A percentile compares a stretch with the other conserved stretches of the same genome.
Conservation (phyloP, 176 grass and related monocot genomes). For the Oryza meyeriana region DNA sequence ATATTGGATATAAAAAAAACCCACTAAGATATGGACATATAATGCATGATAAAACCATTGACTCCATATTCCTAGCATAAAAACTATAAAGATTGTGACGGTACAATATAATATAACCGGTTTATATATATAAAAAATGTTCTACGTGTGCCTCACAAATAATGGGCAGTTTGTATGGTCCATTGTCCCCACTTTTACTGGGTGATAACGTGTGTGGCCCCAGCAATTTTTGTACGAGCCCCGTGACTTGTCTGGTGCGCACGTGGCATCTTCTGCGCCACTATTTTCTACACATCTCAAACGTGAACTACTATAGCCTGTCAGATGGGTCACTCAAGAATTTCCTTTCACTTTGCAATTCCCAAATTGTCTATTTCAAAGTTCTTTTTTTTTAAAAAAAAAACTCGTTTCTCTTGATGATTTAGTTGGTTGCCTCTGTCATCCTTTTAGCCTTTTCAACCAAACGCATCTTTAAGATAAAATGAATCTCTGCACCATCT, state of each 20-base stretch:
- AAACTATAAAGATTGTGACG: background rate
- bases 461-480: too few relatives aligned
- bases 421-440: too few relatives aligned
- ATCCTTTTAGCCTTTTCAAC: too few relatives aligned
- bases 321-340: background rate
- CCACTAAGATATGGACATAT: background rate
- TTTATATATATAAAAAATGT: background rate
- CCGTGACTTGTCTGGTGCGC: conserved; percentile 33
- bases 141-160: background rate
- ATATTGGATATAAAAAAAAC: background rate
- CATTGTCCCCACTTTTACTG: conserved; percentile 14
- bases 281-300: conserved; percentile 7
- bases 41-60: background rate
- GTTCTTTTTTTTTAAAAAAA: background rate
- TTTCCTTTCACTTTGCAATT: background rate
- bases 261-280: conserved; percentile 37
- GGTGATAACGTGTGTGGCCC: conserved; percentile 35
- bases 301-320: conserved; percentile 5
- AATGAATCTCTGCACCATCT: too few relatives aligned
- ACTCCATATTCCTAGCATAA: background rate
- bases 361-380: background rate
- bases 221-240: conserved; percentile 18
- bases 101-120: background rate
- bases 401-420: background rate
- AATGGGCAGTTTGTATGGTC: background rate